phyloP scores from a whole-genome alignment of 768 basidiomycete species.

The Psilocybe cubensis region DNA sequence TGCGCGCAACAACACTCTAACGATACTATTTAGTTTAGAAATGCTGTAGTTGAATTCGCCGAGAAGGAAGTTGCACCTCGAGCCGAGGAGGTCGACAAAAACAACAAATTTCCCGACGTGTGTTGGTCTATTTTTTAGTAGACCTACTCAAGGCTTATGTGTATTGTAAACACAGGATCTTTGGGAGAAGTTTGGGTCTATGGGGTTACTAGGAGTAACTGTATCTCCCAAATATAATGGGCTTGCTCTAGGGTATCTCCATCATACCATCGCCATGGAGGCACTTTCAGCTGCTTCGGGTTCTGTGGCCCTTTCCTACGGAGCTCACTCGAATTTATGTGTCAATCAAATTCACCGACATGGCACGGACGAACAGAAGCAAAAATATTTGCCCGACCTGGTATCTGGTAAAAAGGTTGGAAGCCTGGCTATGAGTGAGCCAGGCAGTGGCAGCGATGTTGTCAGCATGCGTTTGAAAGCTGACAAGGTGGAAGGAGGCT shows the following conservation, averaged over 20 bases:
- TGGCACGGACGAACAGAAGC: conserved; percentile 82
- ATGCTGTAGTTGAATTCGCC: conserved; percentile 79
- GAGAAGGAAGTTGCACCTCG: conserved; percentile 83
- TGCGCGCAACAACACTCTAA: background rate
- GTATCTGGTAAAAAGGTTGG: conserved; percentile 84
- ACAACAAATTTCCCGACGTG: conserved; percentile 81
- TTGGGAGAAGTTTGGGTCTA: conserved; percentile 87
- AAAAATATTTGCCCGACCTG: conserved; percentile 82
- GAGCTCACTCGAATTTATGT: conserved; percentile 91
- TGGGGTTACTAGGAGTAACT: conserved; percentile 92
- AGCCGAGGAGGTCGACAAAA: conserved; percentile 85
- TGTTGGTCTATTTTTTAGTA: conserved; percentile 27
- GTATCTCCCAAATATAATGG: conserved; percentile 84
- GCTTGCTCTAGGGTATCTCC: conserved; percentile 79
- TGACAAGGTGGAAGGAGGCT: conserved; percentile 77
- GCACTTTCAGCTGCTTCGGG: conserved; percentile 90
- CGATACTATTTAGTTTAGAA: conserved; percentile 65
- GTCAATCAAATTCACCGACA: conserved; percentile 85
- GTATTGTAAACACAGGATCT: conserved; percentile 76
- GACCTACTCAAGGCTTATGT: no score
- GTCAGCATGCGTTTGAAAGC: conserved; percentile 90
- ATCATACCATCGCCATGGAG: conserved; percentile 95
- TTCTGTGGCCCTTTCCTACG: conserved; percentile 90
- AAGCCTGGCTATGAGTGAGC: conserved; percentile 93
- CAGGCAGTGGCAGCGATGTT: conserved; percentile 93